phyloP scores from a whole-genome alignment of 495 filamentous ascomycete genomes.

The Lentithecium fluviatile region DNA sequence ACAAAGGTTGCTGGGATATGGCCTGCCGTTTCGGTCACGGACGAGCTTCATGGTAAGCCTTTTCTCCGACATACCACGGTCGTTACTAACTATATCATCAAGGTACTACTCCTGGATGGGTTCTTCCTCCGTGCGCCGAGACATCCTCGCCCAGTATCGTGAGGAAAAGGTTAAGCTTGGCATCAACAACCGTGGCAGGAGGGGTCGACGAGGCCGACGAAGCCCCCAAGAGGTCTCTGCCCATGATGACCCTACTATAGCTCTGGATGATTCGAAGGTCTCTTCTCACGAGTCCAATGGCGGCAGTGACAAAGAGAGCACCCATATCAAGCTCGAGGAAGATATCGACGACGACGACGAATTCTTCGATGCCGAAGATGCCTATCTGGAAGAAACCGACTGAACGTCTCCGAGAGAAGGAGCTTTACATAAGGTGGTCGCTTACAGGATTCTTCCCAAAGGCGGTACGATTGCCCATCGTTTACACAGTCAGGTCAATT shows the following conservation, averaged over 20 bases:
- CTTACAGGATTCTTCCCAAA: no score
- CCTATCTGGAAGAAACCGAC: not conserved
- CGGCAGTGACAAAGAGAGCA: not conserved
- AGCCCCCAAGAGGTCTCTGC: not conserved
- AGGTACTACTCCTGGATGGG: conserved; percentile 12
- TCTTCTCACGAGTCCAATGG: not conserved
- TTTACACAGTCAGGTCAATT: no score
- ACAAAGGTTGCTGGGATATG: conserved; percentile 8
- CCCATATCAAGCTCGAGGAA: not conserved
- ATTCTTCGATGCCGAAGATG: conserved; percentile 17
- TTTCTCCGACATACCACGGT: not conserved
- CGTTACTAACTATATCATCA: not conserved
- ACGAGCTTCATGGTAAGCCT: not conserved
- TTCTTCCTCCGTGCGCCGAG: not conserved
- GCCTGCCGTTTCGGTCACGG: conserved; percentile 5
- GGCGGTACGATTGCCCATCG: no score
- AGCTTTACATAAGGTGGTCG: no score
- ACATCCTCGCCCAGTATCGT: not conserved
- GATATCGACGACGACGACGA: conserved; percentile 11
- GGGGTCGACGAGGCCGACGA: not conserved
- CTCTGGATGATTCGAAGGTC: not conserved
- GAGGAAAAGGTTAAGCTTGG: not conserved
- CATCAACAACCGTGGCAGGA: not conserved
- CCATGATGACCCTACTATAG: not conserved
- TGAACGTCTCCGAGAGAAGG: no score